Percentiles rank a stretch among this genome's conserved stretches.
Conservation (phyloP, 257 asterid genomes). For the Przewalskia tangutica region DNA sequence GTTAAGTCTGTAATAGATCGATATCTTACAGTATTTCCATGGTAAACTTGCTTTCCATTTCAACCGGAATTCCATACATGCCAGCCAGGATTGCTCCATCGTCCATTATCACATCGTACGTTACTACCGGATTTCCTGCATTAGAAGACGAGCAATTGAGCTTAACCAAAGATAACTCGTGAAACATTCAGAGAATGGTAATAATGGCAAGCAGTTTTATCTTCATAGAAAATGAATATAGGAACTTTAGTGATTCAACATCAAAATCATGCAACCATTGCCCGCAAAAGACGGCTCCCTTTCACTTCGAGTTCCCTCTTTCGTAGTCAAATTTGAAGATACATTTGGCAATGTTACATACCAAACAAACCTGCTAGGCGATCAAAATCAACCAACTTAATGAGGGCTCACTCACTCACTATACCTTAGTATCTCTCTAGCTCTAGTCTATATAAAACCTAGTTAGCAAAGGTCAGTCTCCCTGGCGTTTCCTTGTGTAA, state of each 20-base stretch:
- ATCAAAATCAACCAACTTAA: neutral
- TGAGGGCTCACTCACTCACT: neutral
- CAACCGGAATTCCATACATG: conserved; percentile 72
- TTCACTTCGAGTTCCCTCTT: neutral
- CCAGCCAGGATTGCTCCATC: conserved; percentile 90
- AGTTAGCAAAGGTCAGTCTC: neutral
- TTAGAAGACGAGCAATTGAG: neutral
- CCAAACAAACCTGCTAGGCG: neutral
- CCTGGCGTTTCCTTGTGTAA: neutral
- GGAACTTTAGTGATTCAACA: neutral
- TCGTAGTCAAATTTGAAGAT: neutral
- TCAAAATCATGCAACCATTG: neutral
- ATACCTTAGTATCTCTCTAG: neutral
- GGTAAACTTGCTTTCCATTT: conserved; percentile 59
- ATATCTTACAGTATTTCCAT: conserved; percentile 56
- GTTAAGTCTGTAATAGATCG: neutral
- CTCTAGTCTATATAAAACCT: neutral
- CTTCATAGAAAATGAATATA: neutral
- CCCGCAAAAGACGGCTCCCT: neutral
- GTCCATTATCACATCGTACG: conserved; percentile 63
- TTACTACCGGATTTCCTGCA: conserved; percentile 55
- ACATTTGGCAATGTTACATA: neutral
- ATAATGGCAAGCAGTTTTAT: neutral
- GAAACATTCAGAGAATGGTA: neutral
- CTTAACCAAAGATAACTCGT: neutral